Percentiles rank a stretch among this genome's conserved stretches.
These are phyloP conservation scores for Suillus plorans DNA, from an alignment of 768 basidiomycete genomes.

Conservation along the genomic window DNA sequence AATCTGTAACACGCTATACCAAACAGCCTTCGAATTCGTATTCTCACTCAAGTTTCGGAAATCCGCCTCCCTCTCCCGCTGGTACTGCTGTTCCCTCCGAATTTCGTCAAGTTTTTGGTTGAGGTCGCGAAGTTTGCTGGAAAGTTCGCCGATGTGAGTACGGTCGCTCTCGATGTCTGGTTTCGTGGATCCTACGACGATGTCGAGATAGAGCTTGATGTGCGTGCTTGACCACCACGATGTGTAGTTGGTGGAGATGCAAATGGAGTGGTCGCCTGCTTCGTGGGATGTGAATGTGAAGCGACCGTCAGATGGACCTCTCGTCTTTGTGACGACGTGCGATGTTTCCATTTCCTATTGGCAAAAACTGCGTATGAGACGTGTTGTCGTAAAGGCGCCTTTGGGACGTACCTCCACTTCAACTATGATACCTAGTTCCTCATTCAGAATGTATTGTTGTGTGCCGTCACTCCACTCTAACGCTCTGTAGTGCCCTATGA, in stretches of 20 bases:
- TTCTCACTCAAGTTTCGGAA: slow-evolving; percentile 86
- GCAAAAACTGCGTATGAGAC: not conserved
- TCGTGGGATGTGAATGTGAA: slow-evolving; percentile 99
- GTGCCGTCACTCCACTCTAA: slow-evolving; percentile 83
- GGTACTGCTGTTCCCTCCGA: slow-evolving; percentile 94
- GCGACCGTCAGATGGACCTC: slow-evolving; percentile 85
- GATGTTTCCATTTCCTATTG: slow-evolving; percentile 81
- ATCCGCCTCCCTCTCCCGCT: slow-evolving; percentile 91
- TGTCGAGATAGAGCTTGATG: slow-evolving; percentile 92
- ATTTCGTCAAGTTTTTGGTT: slow-evolving; percentile 94
- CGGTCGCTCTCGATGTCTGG: slow-evolving; percentile 87
- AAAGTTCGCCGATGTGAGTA: slow-evolving; percentile 78
- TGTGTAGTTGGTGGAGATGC: slow-evolving; percentile 89
- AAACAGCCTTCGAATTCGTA: slow-evolving; percentile 91
- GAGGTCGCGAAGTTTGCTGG: slow-evolving; percentile 83
- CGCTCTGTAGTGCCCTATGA: slow-evolving; percentile 80
- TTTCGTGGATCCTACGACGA: slow-evolving; percentile 87
- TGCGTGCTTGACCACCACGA: slow-evolving; percentile 86
- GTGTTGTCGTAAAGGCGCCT: not conserved
- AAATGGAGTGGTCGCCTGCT: slow-evolving; percentile 95
- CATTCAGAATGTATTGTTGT: slow-evolving; percentile 68
- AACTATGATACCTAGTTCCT: slow-evolving; percentile 84
- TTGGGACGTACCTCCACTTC: slow-evolving; percentile 74
- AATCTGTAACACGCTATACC: slow-evolving; percentile 92
- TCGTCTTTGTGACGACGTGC: slow-evolving; percentile 82